These are phyloP conservation scores for Golubevia pallescens DNA, from an alignment of 1,284 basidiomycete genomes.

Conservation along the genomic window DNA sequence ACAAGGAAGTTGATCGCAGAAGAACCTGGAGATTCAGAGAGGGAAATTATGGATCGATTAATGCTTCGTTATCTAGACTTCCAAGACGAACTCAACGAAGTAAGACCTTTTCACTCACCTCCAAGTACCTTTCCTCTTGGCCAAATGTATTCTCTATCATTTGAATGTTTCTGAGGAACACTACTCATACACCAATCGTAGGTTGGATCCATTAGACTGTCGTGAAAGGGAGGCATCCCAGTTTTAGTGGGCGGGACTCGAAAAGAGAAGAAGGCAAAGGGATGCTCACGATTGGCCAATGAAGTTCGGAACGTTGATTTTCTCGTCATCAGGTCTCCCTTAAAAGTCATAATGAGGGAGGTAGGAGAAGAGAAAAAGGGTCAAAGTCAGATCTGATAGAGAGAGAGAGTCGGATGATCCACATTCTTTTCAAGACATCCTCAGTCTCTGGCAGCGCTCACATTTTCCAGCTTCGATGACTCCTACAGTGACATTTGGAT, in stretches of 20 bases:
- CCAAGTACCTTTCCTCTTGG: slow-evolving; percentile 34
- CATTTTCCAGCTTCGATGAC: slow-evolving; percentile 24
- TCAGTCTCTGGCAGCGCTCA: no score
- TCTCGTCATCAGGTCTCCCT: no score
- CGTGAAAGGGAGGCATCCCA: not conserved
- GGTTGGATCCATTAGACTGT: slow-evolving; percentile 39
- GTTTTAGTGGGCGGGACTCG: not conserved
- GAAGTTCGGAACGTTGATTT: slow-evolving; percentile 33
- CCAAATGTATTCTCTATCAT: slow-evolving; percentile 31
- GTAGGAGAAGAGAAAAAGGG: no score
- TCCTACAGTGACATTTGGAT: slow-evolving; percentile 39
- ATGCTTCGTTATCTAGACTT: not conserved
- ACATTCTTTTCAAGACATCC: no score
- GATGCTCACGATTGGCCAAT: not conserved
- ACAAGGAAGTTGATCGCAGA: slow-evolving; percentile 12
- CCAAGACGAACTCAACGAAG: not conserved
- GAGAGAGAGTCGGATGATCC: no score
- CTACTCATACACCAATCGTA: slow-evolving; percentile 38
- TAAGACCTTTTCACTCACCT: not conserved
- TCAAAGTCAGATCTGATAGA: no score
- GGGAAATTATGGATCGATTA: not conserved
- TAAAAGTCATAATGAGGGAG: no score
- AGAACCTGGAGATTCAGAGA: not conserved
- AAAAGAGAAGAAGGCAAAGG: not conserved
- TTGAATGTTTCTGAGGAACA: slow-evolving; percentile 28